phyloP scores from a whole-genome alignment of 257 asterid species.

The Ilex aquifolium region DNA sequence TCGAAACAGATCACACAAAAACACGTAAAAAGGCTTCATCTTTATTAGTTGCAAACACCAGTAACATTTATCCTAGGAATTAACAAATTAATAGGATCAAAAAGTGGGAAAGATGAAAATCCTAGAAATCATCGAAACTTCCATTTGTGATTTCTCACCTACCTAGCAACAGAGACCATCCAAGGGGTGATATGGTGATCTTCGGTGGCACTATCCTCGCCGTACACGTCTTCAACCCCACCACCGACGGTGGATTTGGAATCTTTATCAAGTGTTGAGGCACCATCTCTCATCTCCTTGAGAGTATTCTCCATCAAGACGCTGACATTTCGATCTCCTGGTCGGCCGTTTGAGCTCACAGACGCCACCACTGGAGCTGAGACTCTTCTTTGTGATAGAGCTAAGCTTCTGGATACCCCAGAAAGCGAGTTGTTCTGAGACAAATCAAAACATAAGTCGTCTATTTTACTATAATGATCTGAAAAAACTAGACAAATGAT shows the following conservation, averaged over 20 bases:
- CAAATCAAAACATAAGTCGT: neutral
- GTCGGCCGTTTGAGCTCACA: neutral
- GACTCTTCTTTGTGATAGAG: neutral
- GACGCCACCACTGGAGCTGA: conserved; percentile 2
- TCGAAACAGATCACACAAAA: neutral
- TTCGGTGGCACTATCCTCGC: conserved; percentile 81
- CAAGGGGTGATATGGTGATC: conserved; percentile 68
- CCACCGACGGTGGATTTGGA: conserved; percentile 44
- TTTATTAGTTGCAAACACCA: neutral
- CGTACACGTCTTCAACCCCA: conserved; percentile 70
- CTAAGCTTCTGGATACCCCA: conserved; percentile 1
- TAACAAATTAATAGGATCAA: neutral
- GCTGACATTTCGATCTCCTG: conserved; percentile 20
- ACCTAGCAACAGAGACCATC: conserved; percentile 78
- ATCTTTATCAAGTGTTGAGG: conserved; percentile 26
- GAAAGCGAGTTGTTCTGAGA: conserved; percentile 1
- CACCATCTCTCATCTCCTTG: conserved; percentile 45
- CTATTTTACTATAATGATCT: too few relatives aligned
- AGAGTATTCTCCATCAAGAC: conserved; percentile 52
- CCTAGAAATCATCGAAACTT: neutral
- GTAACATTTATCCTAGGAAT: neutral
- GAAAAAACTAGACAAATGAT: too few relatives aligned
- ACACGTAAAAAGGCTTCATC: too few relatives aligned
- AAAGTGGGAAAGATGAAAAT: neutral
- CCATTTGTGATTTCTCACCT: too few relatives aligned